Evolutionary conservation across 225 moss, liverwort and hornwort genomes (phyloP).

Genomic region (Marchantia polymorpha): DNA sequence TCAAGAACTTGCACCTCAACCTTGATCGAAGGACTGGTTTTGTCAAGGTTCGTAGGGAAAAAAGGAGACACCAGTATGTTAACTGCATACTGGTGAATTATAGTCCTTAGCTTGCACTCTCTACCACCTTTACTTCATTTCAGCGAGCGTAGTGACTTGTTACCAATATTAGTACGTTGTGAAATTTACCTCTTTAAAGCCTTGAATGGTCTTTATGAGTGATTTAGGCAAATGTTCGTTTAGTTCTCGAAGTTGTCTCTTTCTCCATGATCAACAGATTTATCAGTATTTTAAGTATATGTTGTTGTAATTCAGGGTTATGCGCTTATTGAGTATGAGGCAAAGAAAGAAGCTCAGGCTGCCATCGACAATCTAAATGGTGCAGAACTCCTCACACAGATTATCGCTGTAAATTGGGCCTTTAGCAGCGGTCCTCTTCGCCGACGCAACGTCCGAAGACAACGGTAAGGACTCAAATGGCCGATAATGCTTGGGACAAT

Average conservation of each 20-base stretch:
- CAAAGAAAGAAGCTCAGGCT: conserved; percentile 61
- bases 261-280: not conserved
- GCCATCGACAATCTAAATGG: conserved; percentile 80
- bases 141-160: not conserved
- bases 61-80: not conserved
- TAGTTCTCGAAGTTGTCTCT: too few species aligned
- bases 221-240: too few species aligned
- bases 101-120: not conserved
- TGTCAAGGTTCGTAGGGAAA: conserved; percentile 41
- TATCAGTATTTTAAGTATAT: not conserved
- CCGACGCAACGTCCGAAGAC: conserved; percentile 81
- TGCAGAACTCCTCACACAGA: conserved; percentile 74
- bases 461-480: conserved; percentile 42
- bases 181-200: not conserved
- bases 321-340: conserved; percentile 60
- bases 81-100: not conserved
- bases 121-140: not conserved
- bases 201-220: too few species aligned
- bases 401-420: conserved; percentile 85
- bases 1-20: conserved; percentile 65
- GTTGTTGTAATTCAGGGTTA: conserved; percentile 40
- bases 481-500: not conserved
- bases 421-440: conserved; percentile 88
- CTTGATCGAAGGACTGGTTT: conserved; percentile 67
- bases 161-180: not conserved